Conservation (phyloP, 352 stramenopile species). For the Pythium scleroteichum region DNA sequence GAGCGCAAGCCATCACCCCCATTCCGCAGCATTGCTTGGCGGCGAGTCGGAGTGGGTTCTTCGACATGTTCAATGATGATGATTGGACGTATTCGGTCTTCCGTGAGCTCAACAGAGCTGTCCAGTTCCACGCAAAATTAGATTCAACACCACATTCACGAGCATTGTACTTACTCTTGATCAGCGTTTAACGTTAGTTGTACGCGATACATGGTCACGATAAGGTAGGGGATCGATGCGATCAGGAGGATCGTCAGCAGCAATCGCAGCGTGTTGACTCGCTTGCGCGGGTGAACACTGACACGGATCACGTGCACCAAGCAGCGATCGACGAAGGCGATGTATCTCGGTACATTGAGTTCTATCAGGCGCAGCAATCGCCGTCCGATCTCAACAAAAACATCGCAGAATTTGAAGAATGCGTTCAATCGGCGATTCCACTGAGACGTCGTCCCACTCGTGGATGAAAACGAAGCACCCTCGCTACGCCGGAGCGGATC, state of each 20-base stretch:
- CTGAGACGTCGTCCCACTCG: conserved; percentile 15
- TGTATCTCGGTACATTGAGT: conserved; percentile 47
- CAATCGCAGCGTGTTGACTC: conserved; percentile 39
- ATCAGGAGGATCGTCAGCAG: conserved; percentile 40
- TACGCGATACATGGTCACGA: conserved; percentile 45
- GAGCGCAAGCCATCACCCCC: conserved; percentile 47
- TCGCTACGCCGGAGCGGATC: conserved; percentile 11
- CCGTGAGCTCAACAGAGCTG: conserved; percentile 47
- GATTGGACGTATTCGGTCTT: conserved; percentile 58
- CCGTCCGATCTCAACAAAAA: conserved; percentile 51
- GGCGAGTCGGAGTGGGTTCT: conserved; percentile 28
- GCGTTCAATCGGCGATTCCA: conserved; percentile 44
- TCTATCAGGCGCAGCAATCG: conserved; percentile 46
- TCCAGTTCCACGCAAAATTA: background rate
- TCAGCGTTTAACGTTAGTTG: background rate
- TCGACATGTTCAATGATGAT: conserved; percentile 57
- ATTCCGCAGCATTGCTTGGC: conserved; percentile 48
- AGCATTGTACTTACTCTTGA: conserved; percentile 11
- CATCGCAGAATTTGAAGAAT: conserved; percentile 44
- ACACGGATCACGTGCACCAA: conserved; percentile 50
- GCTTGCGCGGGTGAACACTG: conserved; percentile 37
- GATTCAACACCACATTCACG: background rate
- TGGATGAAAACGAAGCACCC: background rate
- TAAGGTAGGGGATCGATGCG: conserved; percentile 44
- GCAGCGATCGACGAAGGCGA: conserved; percentile 51